Evolutionary conservation across 1,284 basidiomycete species (phyloP), one percentile per base, ranked within the genome.

Genomic region (Ustilago loliicola): DNA sequence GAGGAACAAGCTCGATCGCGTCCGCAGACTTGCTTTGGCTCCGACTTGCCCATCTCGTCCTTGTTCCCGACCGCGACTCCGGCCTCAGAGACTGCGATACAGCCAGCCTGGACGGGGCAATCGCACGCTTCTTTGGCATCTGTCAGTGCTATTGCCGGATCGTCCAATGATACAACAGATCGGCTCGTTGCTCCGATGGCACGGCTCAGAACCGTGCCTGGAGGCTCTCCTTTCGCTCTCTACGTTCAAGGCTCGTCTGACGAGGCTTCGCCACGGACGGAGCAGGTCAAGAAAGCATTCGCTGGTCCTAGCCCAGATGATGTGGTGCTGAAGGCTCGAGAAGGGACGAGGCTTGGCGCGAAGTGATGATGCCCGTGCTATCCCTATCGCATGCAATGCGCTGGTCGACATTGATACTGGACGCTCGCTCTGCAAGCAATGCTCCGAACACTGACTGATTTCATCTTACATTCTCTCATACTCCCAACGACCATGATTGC

Each of bases 241-340:
- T 66, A 72, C 34, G 53, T 72, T 27, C 60, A 59, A 23, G 72
- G 64, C 53, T 55, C 61, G 23, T 27, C 62, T 7, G 61, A 23
- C 1, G 61, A 47, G 10, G 30, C 57, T 7, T 54, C 63, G 29
- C 47, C 59, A 30, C 57, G 47, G 48, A 72, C 77, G 17, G 76
- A 78, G 45, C 30, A 57, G 42, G 69, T 81, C 34, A 66, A 66
- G 19, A 72, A 71, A 19, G 88, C 90, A 9, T 95, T 95, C 80
- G 90, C 93, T 71, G 89, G 89, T 27, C 93, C 93, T n/a, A 95
- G 94, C 84, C 94, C 94, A 13, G 94, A 96, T 79, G 94, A 96
- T 81, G 87, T 92, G 64, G 91, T 96, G 15, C 88, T 93, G 83
- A 91, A 90, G 75, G 93, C 94, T 40, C 91, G 94, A 38, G 90